A percentile compares a stretch with the other conserved stretches of the same genome.
These are phyloP conservation scores for Lachancea waltii DNA, from an alignment of 805 yeast genomes.

Conservation along the genomic window DNA sequence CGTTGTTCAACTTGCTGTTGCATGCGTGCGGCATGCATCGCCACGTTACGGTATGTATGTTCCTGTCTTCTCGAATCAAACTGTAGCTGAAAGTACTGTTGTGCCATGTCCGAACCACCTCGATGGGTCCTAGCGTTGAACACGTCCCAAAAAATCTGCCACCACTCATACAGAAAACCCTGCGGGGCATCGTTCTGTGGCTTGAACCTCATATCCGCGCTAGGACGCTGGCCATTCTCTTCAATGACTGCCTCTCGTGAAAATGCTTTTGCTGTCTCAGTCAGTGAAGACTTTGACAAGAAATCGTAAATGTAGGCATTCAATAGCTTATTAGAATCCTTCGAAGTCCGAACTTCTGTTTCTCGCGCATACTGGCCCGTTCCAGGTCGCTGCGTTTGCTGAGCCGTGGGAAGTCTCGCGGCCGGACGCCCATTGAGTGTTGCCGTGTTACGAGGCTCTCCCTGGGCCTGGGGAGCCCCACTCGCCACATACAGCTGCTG, in stretches of 20 bases:
- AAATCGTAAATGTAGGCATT: constrained; percentile 87
- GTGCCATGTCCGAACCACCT: constrained; percentile 57
- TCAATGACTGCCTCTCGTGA: constrained; percentile 66
- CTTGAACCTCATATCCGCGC: constrained; percentile 11
- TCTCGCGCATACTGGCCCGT: no score
- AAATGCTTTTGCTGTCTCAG: constrained; percentile 67
- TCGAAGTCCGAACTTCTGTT: not conserved
- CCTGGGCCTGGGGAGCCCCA: no score
- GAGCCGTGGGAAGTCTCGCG: not conserved
- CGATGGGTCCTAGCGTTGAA: constrained; percentile 72
- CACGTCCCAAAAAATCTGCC: constrained; percentile 94
- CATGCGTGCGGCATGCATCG: constrained; percentile 39
- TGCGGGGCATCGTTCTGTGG: constrained; percentile 65
- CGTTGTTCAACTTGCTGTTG: constrained; percentile 38
- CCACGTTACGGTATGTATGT: constrained; percentile 41
- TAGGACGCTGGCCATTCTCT: constrained; percentile 14
- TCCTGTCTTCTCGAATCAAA: constrained; percentile 54
- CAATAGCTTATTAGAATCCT: constrained; percentile 43
- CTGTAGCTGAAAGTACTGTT: constrained; percentile 64
- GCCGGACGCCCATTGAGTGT: not conserved
- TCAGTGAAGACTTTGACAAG: constrained; percentile 62
- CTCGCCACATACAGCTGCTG: not conserved
- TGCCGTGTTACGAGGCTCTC: not conserved
- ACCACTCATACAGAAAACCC: constrained; percentile 88
- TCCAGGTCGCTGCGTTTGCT: not conserved